These are phyloP conservation scores for Barnettozyma sucrosica DNA, from an alignment of 805 yeast genomes.

Conservation along the genomic window DNA sequence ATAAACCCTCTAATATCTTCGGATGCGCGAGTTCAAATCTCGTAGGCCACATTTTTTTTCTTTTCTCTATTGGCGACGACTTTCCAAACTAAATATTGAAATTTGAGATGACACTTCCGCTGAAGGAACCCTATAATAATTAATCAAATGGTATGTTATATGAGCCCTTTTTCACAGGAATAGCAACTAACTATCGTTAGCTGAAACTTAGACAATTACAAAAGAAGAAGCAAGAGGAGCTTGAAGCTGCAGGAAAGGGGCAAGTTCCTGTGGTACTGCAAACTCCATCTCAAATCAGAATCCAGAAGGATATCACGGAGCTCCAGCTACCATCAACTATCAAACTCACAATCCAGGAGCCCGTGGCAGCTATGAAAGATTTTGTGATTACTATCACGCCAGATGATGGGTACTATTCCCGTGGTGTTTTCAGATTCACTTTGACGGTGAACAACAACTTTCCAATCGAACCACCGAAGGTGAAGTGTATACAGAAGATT, in stretches of 20 bases:
- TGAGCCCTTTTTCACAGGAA: not conserved
- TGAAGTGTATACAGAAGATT: slow-evolving; percentile 61
- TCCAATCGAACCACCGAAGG: slow-evolving; percentile 92
- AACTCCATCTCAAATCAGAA: slow-evolving; percentile 65
- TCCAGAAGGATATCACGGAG: slow-evolving; percentile 72
- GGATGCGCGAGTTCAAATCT: slow-evolving; percentile 22
- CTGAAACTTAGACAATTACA: slow-evolving; percentile 55
- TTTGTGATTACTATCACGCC: slow-evolving; percentile 57
- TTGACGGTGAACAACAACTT: slow-evolving; percentile 62
- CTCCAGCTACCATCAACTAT: slow-evolving; percentile 57
- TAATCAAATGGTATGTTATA: slow-evolving; percentile 1
- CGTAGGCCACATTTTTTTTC: slow-evolving; percentile 19
- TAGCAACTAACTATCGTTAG: slow-evolving; percentile 24
- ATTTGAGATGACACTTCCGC: not conserved
- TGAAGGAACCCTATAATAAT: not conserved
- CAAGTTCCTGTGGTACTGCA: not conserved
- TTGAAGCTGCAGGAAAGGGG: slow-evolving; percentile 8
- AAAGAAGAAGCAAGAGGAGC: slow-evolving; percentile 48
- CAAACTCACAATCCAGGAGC: slow-evolving; percentile 42
- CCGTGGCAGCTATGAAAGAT: slow-evolving; percentile 43
- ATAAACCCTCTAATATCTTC: slow-evolving; percentile 36
- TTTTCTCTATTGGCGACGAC: too few relatives aligned
- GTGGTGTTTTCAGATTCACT: slow-evolving; percentile 68
- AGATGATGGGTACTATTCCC: slow-evolving; percentile 62
- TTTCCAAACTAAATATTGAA: too few relatives aligned